Percentiles rank a stretch among this genome's conserved stretches.
Evolutionary conservation across 441 rosid genomes (phyloP).

Genomic region (Adansonia madagascariensis): DNA sequence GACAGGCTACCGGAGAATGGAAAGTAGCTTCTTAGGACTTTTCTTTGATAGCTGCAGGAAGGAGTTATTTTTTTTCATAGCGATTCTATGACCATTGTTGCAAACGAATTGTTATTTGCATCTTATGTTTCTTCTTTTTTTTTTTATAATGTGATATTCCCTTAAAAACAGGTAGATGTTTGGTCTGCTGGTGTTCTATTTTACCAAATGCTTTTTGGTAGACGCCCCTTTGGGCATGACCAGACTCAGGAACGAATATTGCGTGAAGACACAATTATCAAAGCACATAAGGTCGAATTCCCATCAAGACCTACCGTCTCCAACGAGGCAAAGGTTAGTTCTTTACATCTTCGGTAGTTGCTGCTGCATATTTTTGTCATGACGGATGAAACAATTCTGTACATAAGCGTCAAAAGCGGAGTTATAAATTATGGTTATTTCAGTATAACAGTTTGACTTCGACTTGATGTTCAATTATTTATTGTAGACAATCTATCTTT

Average conservation of each 20-base stretch:
- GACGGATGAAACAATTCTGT: background rate
- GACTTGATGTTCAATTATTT: background rate
- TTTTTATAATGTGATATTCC: constrained; percentile 19
- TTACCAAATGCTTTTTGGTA: constrained; percentile 96
- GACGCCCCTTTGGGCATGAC: constrained; percentile 98
- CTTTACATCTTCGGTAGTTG: background rate
- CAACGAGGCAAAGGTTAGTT: constrained; percentile 89
- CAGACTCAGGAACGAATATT: constrained; percentile 95
- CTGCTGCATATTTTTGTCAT: background rate
- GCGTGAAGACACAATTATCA: constrained; percentile 94
- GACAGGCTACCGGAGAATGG: too few species aligned
- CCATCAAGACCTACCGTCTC: constrained; percentile 92
- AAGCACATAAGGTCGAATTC: constrained; percentile 95
- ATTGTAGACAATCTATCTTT: background rate
- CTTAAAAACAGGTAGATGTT: constrained; percentile 81
- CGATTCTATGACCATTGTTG: background rate
- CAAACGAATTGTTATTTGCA: background rate
- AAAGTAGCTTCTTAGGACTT: too few species aligned
- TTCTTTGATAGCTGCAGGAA: too few species aligned
- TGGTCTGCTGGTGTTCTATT: constrained; percentile 96
- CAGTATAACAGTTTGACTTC: background rate
- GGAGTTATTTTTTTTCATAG: too few species aligned
- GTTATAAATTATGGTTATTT: background rate
- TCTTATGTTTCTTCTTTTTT: background rate
- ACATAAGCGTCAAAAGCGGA: background rate